A percentile compares a stretch with the other conserved stretches of the same genome.
Evolutionary conservation across 495 filamentous ascomycete species (phyloP).

Genomic region (Trypethelium eluteriae): DNA sequence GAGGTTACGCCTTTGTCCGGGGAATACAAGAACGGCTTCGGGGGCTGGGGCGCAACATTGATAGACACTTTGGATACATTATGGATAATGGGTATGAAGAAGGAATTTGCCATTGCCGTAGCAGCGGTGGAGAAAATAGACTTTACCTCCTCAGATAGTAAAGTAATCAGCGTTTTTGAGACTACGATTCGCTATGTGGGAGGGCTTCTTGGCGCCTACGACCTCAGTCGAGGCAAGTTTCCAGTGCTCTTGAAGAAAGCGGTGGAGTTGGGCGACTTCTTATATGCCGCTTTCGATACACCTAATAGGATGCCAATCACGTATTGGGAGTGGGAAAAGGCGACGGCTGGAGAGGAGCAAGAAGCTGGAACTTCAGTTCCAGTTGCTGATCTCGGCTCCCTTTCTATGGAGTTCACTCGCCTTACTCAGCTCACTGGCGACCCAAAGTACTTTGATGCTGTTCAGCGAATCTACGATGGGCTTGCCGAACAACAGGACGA

Average conservation of each 20-base stretch:
- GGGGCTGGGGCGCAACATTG: constrained; percentile 37
- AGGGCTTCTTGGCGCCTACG: constrained; percentile 45
- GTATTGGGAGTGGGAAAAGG: constrained; percentile 20
- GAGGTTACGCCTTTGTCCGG: constrained; percentile 63
- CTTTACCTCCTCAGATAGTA: constrained; percentile 27
- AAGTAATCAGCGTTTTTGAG: constrained; percentile 44
- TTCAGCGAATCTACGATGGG: constrained; percentile 30
- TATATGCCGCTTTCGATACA: constrained; percentile 38
- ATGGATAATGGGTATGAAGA: constrained; percentile 37
- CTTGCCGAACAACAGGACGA: constrained; percentile 31
- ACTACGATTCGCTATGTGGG: constrained; percentile 46
- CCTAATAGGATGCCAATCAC: constrained; percentile 34
- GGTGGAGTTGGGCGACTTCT: constrained; percentile 36
- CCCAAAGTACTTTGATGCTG: constrained; percentile 36
- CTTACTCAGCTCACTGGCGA: constrained; percentile 35
- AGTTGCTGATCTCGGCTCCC: constrained; percentile 34
- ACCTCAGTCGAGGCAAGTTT: constrained; percentile 39
- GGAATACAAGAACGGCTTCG: constrained; percentile 35
- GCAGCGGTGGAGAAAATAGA: constrained; percentile 32
- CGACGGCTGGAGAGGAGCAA: constrained; percentile 10
- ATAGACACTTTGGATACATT: constrained; percentile 35
- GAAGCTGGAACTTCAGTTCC: constrained; percentile 28
- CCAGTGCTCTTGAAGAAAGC: constrained; percentile 34
- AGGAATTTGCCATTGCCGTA: constrained; percentile 34
- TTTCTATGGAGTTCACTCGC: constrained; percentile 38